Evolutionary conservation across 2,329 filamentous ascomycete species (phyloP).

Genomic region (Fusarium stilboides): DNA sequence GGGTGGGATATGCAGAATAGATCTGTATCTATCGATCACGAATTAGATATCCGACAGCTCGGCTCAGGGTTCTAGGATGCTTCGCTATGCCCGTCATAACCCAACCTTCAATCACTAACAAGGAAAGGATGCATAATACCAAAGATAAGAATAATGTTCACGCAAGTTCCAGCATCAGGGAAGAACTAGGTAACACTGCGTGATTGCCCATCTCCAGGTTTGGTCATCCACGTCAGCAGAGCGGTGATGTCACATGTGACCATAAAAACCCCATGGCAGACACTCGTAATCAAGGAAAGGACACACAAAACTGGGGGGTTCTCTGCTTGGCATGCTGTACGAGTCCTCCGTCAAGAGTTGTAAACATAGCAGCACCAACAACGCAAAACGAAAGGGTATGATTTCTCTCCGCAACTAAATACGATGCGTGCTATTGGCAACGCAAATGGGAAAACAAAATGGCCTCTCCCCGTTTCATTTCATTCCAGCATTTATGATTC

Average conservation of each 20-base stretch:
- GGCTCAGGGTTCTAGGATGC: slow-evolving; percentile 19
- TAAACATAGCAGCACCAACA: not conserved
- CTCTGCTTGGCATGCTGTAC: not conserved
- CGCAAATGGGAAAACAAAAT: slow-evolving; percentile 23
- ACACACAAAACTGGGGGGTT: not conserved
- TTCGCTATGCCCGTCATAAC: not conserved
- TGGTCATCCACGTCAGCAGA: slow-evolving; percentile 15
- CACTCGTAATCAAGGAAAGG: not conserved
- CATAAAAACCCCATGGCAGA: slow-evolving; percentile 7
- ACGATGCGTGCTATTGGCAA: slow-evolving; percentile 23
- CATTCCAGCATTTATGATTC: slow-evolving; percentile 26
- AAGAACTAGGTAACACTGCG: not conserved
- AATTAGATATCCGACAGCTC: not conserved
- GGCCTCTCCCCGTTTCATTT: slow-evolving; percentile 16
- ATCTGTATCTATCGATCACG: not conserved
- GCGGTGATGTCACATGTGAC: slow-evolving; percentile 18
- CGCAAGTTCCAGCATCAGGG: not conserved
- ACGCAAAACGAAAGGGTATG: slow-evolving; percentile 42
- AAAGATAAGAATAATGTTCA: no score
- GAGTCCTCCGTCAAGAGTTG: not conserved
- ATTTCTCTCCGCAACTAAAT: slow-evolving; percentile 35
- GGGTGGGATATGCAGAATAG: not conserved
- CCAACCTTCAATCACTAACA: not conserved
- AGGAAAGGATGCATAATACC: slow-evolving; percentile 6
- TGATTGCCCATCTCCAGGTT: slow-evolving; percentile 12